Conservation (phyloP, 352 stramenopile species). For the Paralagenidium karlingii region DNA sequence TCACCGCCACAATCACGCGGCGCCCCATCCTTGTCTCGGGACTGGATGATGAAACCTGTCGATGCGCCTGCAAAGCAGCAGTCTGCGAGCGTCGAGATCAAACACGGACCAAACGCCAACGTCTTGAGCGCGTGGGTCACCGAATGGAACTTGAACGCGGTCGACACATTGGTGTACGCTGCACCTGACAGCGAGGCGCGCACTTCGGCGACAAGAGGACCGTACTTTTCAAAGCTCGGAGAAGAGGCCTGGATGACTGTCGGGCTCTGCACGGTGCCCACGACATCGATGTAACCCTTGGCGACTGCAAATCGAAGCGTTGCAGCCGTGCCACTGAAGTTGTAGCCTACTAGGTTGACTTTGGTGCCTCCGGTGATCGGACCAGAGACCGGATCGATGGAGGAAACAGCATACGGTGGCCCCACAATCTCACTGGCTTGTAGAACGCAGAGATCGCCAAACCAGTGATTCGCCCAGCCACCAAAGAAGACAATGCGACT, state of each 20-base stretch:
- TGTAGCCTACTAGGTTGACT: constrained; percentile 85
- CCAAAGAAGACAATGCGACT: constrained; percentile 92
- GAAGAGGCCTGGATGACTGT: constrained; percentile 81
- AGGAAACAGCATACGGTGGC: constrained; percentile 90
- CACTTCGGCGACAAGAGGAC: constrained; percentile 75
- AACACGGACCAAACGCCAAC: constrained; percentile 89
- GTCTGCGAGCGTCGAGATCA: constrained; percentile 50
- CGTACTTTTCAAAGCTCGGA: constrained; percentile 93
- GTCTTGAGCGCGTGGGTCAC: constrained; percentile 87
- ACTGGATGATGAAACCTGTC: constrained; percentile 88
- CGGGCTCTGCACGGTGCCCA: constrained; percentile 76
- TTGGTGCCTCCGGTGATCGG: constrained; percentile 90
- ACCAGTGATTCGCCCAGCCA: constrained; percentile 94
- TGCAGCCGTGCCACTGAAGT: constrained; percentile 81
- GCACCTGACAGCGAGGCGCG: constrained; percentile 85
- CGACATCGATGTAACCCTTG: constrained; percentile 89
- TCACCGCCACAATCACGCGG: constrained; percentile 90
- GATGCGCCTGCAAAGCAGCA: constrained; percentile 50
- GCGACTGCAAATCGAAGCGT: constrained; percentile 87
- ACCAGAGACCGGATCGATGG: constrained; percentile 82
- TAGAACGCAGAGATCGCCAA: constrained; percentile 87
- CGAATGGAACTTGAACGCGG: constrained; percentile 87
- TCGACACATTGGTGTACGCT: constrained; percentile 87
- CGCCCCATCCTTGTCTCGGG: constrained; percentile 80
- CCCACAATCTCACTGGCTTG: constrained; percentile 92